Evolutionary conservation across 257 asterid species (phyloP).

Genomic region (Solanum chilense): DNA sequence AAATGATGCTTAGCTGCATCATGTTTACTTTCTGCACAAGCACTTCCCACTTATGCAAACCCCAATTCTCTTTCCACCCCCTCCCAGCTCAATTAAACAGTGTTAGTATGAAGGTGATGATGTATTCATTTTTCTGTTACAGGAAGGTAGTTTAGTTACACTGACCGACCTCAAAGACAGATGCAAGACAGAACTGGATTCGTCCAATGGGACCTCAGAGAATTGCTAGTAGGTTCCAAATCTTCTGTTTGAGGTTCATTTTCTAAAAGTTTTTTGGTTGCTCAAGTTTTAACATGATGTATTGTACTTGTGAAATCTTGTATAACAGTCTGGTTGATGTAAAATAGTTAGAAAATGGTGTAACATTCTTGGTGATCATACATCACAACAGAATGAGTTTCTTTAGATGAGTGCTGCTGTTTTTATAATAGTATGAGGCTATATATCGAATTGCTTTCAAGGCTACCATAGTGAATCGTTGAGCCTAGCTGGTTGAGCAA

Average conservation of each 20-base stretch:
- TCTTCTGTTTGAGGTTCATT: conserved; percentile 7
- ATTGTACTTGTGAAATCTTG: background rate
- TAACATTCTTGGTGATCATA: background rate
- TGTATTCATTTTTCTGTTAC: conserved; percentile 3
- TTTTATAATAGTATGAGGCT: background rate
- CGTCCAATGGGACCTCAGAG: conserved; percentile 14
- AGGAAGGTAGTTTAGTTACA: conserved; percentile 52
- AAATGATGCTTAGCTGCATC: background rate
- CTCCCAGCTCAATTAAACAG: background rate
- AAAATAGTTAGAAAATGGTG: background rate
- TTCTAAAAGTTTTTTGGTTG: background rate
- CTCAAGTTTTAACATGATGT: background rate
- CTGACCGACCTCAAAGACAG: conserved; percentile 46
- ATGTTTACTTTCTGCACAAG: background rate
- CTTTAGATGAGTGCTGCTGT: background rate
- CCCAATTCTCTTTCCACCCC: background rate
- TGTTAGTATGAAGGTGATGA: background rate
- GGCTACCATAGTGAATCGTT: background rate
- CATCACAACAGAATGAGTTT: background rate
- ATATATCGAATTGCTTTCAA: background rate
- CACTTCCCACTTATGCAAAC: background rate
- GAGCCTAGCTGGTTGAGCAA: background rate
- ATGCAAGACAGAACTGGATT: conserved; percentile 50
- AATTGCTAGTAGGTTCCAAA: conserved; percentile 14
- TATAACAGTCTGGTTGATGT: background rate